Evolutionary conservation across 257 asterid genomes (phyloP).

Genomic region (Lycium barbarum): DNA sequence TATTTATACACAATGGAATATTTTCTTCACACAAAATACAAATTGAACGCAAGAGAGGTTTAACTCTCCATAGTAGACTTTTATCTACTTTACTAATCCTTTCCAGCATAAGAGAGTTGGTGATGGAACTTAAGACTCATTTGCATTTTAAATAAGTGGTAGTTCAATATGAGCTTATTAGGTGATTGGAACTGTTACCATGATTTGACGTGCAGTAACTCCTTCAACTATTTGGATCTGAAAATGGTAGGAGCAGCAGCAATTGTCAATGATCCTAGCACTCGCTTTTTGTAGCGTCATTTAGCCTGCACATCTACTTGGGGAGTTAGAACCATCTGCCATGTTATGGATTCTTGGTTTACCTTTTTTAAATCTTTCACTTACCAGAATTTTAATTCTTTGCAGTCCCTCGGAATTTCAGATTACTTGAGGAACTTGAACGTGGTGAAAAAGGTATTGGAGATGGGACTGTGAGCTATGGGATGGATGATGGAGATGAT

Average conservation of each 20-base stretch:
- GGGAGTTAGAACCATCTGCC: background rate
- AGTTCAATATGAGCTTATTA: background rate
- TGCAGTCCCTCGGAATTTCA: constrained; percentile 67
- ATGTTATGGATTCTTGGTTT: background rate
- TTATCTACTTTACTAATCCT: background rate
- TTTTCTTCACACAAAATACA: background rate
- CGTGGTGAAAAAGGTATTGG: constrained; percentile 70
- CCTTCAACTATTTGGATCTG: background rate
- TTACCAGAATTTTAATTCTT: constrained; percentile 27
- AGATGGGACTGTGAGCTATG: constrained; percentile 67
- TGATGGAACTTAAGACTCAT: background rate
- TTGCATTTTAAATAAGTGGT: background rate
- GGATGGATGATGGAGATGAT: constrained; percentile 68
- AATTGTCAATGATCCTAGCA: background rate
- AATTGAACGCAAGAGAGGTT: background rate
- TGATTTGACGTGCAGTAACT: background rate
- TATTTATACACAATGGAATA: constrained; percentile 1
- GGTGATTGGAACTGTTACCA: background rate
- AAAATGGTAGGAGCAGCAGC: background rate
- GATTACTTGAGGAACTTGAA: constrained; percentile 68
- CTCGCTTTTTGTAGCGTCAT: background rate
- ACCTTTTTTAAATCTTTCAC: constrained; percentile 33
- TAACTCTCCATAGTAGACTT: background rate
- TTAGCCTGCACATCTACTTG: background rate
- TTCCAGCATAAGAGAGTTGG: background rate